These are phyloP conservation scores for Acanthamoeba rhysodes DNA, from an alignment of 208 protist species.

Conservation along the genomic window DNA sequence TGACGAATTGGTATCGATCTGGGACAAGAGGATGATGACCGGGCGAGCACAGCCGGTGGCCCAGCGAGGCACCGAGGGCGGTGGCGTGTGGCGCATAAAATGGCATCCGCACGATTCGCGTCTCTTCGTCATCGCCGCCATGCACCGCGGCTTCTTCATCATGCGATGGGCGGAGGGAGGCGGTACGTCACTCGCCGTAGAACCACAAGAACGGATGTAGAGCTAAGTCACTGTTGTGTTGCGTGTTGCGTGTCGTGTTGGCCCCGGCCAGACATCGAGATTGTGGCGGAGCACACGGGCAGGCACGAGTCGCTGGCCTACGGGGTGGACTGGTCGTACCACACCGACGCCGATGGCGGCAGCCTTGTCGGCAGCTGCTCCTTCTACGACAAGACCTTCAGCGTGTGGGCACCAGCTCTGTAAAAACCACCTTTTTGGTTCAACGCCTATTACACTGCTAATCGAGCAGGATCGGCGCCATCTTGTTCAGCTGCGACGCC, in stretches of 20 bases:
- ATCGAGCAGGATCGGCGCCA: no score
- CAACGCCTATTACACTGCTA: no score
- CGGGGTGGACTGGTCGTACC: conserved; percentile 55
- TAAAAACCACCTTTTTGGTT: no score
- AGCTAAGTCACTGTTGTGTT: no score
- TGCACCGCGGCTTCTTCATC: conserved; percentile 62
- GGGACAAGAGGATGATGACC: conserved; percentile 57
- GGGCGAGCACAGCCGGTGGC: conserved; percentile 26
- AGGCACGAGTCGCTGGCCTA: conserved; percentile 57
- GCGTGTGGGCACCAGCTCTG: background rate
- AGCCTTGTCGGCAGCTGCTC: conserved; percentile 54
- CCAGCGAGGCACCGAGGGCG: conserved; percentile 48
- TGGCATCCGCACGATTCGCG: conserved; percentile 59
- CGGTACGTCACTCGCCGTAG: background rate
- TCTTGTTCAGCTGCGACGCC: no score
- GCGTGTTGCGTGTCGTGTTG: background rate
- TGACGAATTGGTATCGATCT: conserved; percentile 69
- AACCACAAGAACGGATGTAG: background rate
- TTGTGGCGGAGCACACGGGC: background rate
- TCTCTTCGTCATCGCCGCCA: conserved; percentile 41
- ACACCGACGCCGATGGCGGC: background rate
- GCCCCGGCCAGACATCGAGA: background rate
- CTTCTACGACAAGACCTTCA: conserved; percentile 55
- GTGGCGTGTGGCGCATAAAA: conserved; percentile 71
- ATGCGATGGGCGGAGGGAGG: conserved; percentile 17